These are phyloP conservation scores for Elymus sibiricus DNA, from an alignment of 176 grass and related monocot genomes.

Conservation along the genomic window DNA sequence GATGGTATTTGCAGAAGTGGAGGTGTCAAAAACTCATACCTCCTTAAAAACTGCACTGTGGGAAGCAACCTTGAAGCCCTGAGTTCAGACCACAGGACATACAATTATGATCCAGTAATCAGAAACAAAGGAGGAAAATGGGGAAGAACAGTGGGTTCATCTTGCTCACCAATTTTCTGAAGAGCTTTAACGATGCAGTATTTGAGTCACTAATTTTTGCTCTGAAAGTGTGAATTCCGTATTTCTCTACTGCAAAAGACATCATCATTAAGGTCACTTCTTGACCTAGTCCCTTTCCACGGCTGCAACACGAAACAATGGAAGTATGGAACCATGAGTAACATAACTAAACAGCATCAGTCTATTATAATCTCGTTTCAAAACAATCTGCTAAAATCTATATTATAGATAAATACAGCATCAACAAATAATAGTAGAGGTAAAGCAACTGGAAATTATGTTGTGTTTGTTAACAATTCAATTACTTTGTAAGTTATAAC, in stretches of 20 bases:
- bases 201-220: conserved; percentile 94
- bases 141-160: background rate
- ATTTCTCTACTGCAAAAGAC: conserved; percentile 71
- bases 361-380: background rate
- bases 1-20: background rate
- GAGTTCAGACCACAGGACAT: conserved; percentile 1
- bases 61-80: conserved; percentile 79
- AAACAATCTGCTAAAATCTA: background rate
- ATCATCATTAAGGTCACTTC: conserved; percentile 79
- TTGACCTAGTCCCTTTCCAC: conserved; percentile 79
- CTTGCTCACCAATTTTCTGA: conserved; percentile 68
- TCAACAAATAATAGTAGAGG: background rate
- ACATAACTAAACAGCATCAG: background rate
- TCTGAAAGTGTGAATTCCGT: conserved; percentile 66
- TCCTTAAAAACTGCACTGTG: conserved; percentile 79
- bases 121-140: background rate
- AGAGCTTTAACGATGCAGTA: conserved; percentile 67
- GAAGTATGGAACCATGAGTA: background rate
- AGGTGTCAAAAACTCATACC: conserved; percentile 28
- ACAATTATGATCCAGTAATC: conserved; percentile 21
- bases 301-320: conserved; percentile 18
- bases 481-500: background rate
- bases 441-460: background rate
- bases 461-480: background rate
- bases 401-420: background rate